Evolutionary conservation across 2,329 filamentous ascomycete genomes (phyloP), one percentile per base, ranked within the genome.

Genomic region (Penicillium sp.): DNA sequence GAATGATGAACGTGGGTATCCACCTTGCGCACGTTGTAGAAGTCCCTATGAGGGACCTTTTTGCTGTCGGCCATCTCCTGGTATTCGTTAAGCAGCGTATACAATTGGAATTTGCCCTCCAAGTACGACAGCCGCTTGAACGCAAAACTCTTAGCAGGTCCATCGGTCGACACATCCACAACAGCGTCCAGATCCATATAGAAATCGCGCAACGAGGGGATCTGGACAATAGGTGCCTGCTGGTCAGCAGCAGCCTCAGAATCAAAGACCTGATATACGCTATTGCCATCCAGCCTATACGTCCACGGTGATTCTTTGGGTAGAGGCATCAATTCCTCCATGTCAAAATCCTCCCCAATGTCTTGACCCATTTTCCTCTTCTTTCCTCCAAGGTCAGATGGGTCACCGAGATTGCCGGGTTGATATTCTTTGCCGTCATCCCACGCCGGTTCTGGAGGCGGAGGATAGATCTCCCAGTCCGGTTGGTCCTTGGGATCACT

Each of bases 1-100:
- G 94, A 99, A 75, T 99, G 94, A 73, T 99, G 94, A 67, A 99
- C 94, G 82, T 99, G 94, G 9, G 94, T 99, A 72, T 99, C 94
- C 50, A 99, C 94, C 75, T 99, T 99, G 72, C 94, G 86, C 49
- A 99, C 94, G 71, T 99, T 99, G 81, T 99, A 99, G 72, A 99
- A 99, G 76, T 99, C 94, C 79, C 94, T 87, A 76, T 99, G 94
- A 3, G 94, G 94, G 54, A 97, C 94, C 68, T 90, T 93, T 75
- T 99, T 99, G 74, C 91, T 97, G 79, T 99, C 94, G 58, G 94
- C 93, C 52, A 96, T 94, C 76, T 99, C 94, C 72, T 97, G 93
- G 66, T 97, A 97, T 74, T 97, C 94, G 72, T 99, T 97, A 58
- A 97, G 80, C 31, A 99, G 84, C 23, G 88, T 86, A 72, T 99